Base-by-base conservation (phyloP, 805 yeast genomes). In the Ogataea nakhonphanomensis region DNA sequence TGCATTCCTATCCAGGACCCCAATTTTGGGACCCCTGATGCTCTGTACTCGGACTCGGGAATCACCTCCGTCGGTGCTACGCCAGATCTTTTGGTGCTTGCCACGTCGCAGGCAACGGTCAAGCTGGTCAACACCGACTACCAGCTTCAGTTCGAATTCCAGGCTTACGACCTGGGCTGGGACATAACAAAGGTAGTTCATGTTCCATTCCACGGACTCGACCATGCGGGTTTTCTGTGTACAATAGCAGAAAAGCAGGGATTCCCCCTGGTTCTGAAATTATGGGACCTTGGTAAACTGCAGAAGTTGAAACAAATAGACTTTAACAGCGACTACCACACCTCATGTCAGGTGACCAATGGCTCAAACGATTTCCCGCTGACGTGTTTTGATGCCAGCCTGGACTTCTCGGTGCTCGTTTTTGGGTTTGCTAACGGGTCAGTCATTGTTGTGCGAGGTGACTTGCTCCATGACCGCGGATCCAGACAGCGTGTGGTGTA, bases 1-100 rank as follows among this genome's bases (percentile, higher is more conserved):
- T 72, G 77, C 26, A 72, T 80, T 0, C 96, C 96, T 5, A 83
- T 93, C 13, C 66, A 80, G 45, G 99, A 93, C 57, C 98, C 98
- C 5, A 67, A 75, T 44, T 71, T 75, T 41, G 81, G 81, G 6
- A 68, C 82, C 0, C 70, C 69, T 4, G 66, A 71, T 5, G 83
- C 85, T 0, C 66, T 90, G 20, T 90, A 83, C 60, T 86, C 96
- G 1, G 96, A 89, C 55, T 79, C 90, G 1, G 67, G 79, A 9
- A 59, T 89, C 27, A 70, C 84, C 4, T 78, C 88, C 1, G 73
- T 84, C 4, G 70, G 81, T 29, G 67, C 88, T 2, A 68, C 84
- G 2, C 67, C 70, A 2, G 69, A 74, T 8, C 70, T 70, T 37
- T 59, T 89, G n/a, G 74, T 77, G 3, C 66, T 85, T 22, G 82